Evolutionary conservation across 2,329 filamentous ascomycete species (phyloP), one percentile per base, ranked within the genome.

Genomic region (Herpotrichia juniperi): DNA sequence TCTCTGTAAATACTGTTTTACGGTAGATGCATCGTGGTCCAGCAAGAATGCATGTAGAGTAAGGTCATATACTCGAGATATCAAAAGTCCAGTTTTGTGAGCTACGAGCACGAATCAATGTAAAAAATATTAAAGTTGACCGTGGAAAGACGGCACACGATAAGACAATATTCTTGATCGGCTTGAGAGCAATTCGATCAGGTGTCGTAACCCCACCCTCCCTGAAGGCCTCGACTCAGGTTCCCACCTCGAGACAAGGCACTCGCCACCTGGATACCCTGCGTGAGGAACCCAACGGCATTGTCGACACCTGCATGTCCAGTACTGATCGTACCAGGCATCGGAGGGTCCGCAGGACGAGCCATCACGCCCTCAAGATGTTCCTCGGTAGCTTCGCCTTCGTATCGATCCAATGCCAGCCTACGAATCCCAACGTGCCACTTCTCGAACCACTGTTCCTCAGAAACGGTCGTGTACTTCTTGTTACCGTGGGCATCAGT

Each of bases 371-470:
- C 64, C 14, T 54, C 51, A 55, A 74, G 59, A 46, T 65, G 56
- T 17, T 69, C 63, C 43, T 85, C 83, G 31, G 82, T 81, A 14
- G 89, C 75, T 19, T 77, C 75, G 2, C 79, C 79, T 62, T 85
- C 79, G 31, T 80, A 79, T 51, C 83, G 79, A 46, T 82, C 80
- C 49, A 88, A 66, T 1, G 87, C 83, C 9, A 87, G 83, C 39
- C 79, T 78, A 53, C 78, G 76, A 46, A 91, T 83, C 2, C 84
- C 80, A 4, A 81, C 76, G 8, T 78, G 79, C 86, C 88, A 90
- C 50, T 83, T 72, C 51, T 83, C 80, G 58, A 85, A 84, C 83
- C 85, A 88, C 55, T 85, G 80, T 34, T 74, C 67, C 59, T 83
- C 81, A 25, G 68, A 76, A 14, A 80, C 58, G 1, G 72, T 73